A percentile compares a stretch with the other conserved stretches of the same genome.
Conservation (phyloP, 2,329 filamentous ascomycete species). For the Akanthomyces lecanii region DNA sequence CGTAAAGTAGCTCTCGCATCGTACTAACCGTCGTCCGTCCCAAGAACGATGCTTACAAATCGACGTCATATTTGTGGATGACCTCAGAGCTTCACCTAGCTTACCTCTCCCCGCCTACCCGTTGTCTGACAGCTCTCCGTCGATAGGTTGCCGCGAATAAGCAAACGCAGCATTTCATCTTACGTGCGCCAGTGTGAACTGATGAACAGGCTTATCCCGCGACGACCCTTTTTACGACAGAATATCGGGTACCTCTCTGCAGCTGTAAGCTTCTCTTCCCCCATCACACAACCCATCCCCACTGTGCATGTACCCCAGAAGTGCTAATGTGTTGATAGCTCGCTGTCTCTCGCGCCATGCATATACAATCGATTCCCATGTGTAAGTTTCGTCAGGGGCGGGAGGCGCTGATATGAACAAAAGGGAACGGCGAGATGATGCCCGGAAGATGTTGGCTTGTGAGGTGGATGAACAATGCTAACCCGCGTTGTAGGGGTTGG, state of each 20-base stretch:
- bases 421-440: too few species aligned
- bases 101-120: not conserved
- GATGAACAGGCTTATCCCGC: slow-evolving; percentile 42
- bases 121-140: not conserved
- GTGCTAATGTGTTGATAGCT: slow-evolving; percentile 16
- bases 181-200: not conserved
- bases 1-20: not conserved
- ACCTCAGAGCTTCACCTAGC: not conserved
- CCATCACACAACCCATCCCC: not conserved
- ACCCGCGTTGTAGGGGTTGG: slow-evolving; percentile 59
- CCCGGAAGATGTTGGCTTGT: not conserved
- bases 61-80: slow-evolving; percentile 16
- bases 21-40: not conserved
- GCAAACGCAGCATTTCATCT: not conserved
- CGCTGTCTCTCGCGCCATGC: slow-evolving; percentile 51
- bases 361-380: slow-evolving; percentile 86
- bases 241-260: slow-evolving; percentile 26
- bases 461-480: not conserved
- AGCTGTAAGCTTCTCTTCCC: slow-evolving; percentile 6
- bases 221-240: slow-evolving; percentile 31
- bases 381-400: slow-evolving; percentile 51
- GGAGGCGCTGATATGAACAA: not conserved
- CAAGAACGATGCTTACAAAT: slow-evolving; percentile 13
- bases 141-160: not conserved
- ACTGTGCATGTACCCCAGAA: not conserved